phyloP scores from a whole-genome alignment of 164 flowering plant genomes.

The Vitis vinifera region DNA sequence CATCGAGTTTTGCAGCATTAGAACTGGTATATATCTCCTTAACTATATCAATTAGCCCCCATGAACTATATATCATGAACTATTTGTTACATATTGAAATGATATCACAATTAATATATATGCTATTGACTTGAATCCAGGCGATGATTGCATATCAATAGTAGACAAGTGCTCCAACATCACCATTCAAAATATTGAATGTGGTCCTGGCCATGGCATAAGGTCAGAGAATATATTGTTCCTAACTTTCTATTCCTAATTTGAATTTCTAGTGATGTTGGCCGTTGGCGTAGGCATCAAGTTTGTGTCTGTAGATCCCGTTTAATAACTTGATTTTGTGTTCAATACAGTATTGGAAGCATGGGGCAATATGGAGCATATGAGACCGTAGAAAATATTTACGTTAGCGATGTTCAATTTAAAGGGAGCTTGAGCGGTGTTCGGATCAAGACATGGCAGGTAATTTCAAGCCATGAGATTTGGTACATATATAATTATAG shows the following conservation, averaged over 20 bases:
- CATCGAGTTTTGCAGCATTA: slow-evolving; percentile 16
- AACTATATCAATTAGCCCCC: background rate
- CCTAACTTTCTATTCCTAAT: no score
- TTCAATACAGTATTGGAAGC: slow-evolving; percentile 22
- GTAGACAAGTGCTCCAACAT: slow-evolving; percentile 20
- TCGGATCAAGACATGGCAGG: slow-evolving; percentile 61
- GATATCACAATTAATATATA: background rate
- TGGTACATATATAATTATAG: no score
- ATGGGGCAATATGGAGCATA: slow-evolving; percentile 17
- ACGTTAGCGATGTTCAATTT: slow-evolving; percentile 12
- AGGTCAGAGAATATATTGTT: slow-evolving; percentile 18
- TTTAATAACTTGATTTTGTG: no score
- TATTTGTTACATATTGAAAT: background rate
- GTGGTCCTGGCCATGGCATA: slow-evolving; percentile 54
- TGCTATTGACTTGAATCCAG: slow-evolving; percentile 7
- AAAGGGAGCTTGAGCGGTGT: slow-evolving; percentile 30
- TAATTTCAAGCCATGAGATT: slow-evolving; percentile 1
- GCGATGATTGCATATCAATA: slow-evolving; percentile 48
- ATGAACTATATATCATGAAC: background rate
- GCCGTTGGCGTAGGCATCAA: no score
- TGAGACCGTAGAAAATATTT: slow-evolving; percentile 20
- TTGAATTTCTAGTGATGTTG: no score
- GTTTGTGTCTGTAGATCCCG: no score
- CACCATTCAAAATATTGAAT: slow-evolving; percentile 14
- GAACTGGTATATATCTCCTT: slow-evolving; percentile 22